These are phyloP conservation scores for Acanthamoeba sp. DNA, from an alignment of 208 protist species.

Conservation along the genomic window DNA sequence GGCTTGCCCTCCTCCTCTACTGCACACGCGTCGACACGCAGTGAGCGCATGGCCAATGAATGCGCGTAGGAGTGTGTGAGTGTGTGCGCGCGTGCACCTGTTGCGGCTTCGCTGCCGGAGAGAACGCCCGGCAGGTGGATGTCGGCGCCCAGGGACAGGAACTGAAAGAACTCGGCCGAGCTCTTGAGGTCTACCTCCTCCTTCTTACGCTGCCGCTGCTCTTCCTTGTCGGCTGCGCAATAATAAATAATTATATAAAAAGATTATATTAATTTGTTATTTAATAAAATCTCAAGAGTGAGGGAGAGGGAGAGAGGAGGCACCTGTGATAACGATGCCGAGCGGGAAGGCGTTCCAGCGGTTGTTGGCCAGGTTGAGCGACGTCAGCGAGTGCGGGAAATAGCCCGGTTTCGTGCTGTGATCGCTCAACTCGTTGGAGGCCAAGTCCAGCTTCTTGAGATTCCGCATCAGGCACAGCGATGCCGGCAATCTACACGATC, in stretches of 20 bases:
- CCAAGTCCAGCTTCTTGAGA: background rate
- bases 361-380: conserved; percentile 32
- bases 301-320: background rate
- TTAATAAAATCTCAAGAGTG: too few relatives aligned
- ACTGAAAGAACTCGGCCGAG: conserved; percentile 20
- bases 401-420: conserved; percentile 14
- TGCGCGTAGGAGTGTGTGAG: too few relatives aligned
- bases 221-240: background rate
- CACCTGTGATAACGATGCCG: conserved; percentile 26
- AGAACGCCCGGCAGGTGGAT: background rate
- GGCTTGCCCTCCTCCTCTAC: too few relatives aligned
- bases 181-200: background rate
- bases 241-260: too few relatives aligned
- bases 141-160: background rate
- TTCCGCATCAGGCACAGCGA: conserved; percentile 15
- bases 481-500: background rate
- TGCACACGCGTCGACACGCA: background rate
- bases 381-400: background rate
- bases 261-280: background rate
- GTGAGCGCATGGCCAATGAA: too few relatives aligned
- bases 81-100: too few relatives aligned
- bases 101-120: background rate
- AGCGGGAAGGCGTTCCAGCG: background rate
- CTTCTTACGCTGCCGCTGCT: background rate
- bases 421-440: background rate